Conservation (phyloP, 2,329 filamentous ascomycete genomes). For the Aspergillus bombycis region DNA sequence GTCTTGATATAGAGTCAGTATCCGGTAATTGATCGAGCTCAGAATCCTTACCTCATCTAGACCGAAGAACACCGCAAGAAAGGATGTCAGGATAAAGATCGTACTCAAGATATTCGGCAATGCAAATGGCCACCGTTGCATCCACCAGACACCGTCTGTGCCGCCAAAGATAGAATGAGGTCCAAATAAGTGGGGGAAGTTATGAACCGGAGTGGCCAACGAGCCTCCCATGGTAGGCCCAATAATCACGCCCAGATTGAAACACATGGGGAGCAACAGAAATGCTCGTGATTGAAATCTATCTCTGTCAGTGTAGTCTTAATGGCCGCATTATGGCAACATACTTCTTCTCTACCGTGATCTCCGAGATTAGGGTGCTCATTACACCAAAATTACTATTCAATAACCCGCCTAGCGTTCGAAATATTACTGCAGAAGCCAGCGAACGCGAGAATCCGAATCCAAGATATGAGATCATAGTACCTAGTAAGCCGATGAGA, state of each 20-base stretch:
- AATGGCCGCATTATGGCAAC: conserved; percentile 6
- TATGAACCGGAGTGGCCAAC: conserved; percentile 67
- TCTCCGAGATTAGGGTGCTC: conserved; percentile 74
- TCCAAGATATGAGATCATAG: conserved; percentile 65
- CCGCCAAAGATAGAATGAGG: conserved; percentile 61
- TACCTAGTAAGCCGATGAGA: conserved; percentile 74
- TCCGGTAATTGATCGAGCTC: too few species aligned
- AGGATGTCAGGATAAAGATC: too few species aligned
- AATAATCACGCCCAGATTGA: conserved; percentile 66
- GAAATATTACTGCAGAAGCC: conserved; percentile 64
- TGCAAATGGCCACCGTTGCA: conserved; percentile 68
- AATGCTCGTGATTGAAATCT: conserved; percentile 58
- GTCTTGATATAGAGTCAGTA: too few species aligned
- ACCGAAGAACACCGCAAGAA: too few species aligned
- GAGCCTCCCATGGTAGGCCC: conserved; percentile 66
- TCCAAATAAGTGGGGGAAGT: conserved; percentile 66
- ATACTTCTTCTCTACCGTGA: conserved; percentile 69
- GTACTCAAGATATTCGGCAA: conserved; percentile 57
- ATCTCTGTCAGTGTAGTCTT: background rate
- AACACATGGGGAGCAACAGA: conserved; percentile 66
- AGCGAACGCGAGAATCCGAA: conserved; percentile 72
- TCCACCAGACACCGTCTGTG: conserved; percentile 63
- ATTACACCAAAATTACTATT: conserved; percentile 77
- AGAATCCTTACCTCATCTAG: too few species aligned
- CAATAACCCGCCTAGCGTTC: conserved; percentile 66